Evolutionary conservation across 805 yeast genomes (phyloP).

Genomic region (Saturnispora galanensis): DNA sequence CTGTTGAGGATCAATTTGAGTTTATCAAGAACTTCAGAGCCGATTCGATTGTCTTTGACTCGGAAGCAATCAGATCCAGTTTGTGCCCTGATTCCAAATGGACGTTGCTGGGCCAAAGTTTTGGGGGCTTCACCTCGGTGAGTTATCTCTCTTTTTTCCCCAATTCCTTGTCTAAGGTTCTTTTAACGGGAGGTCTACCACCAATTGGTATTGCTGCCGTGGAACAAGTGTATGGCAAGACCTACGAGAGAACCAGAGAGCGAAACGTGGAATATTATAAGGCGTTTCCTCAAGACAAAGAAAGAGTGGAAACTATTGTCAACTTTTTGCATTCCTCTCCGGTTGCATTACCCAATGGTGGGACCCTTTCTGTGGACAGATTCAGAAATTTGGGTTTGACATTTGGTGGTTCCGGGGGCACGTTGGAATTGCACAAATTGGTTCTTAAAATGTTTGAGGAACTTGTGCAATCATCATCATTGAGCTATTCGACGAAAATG

Average conservation of each 20-base stretch:
- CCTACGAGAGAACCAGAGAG: conserved; percentile 37
- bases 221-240: conserved; percentile 40
- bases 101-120: conserved; percentile 34
- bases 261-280: conserved; percentile 38
- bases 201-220: conserved; percentile 34
- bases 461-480: conserved; percentile 26
- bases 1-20: conserved; percentile 25
- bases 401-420: conserved; percentile 44
- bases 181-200: conserved; percentile 52
- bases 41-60: conserved; percentile 42
- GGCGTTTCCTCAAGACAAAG: conserved; percentile 39
- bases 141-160: conserved; percentile 12
- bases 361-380: conserved; percentile 37
- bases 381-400: conserved; percentile 43
- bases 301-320: conserved; percentile 30
- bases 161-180: conserved; percentile 31
- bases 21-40: conserved; percentile 41
- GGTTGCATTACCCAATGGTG: conserved; percentile 41
- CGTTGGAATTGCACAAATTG: conserved; percentile 36
- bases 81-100: conserved; percentile 29
- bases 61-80: conserved; percentile 34
- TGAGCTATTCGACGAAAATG: conserved; percentile 30
- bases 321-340: conserved; percentile 24
- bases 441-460: conserved; percentile 34
- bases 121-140: conserved; percentile 12